phyloP scores from a whole-genome alignment of 805 yeast species.

The Hanseniaspora opuntiae region DNA sequence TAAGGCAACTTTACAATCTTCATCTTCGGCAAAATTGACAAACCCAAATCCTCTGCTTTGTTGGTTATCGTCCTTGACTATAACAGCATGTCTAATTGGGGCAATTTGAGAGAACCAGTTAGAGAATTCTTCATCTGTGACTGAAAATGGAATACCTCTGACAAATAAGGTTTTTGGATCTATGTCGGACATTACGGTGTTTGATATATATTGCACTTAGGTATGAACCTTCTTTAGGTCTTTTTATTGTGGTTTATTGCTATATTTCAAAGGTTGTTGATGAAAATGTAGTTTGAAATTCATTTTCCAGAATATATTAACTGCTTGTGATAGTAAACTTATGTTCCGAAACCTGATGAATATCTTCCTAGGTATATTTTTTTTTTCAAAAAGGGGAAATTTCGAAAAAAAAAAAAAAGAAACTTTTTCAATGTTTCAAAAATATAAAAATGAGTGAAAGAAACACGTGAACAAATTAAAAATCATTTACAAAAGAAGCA shows the following conservation, averaged over 20 bases:
- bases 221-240: not conserved
- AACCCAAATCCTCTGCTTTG: slow-evolving; percentile 90
- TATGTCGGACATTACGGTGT: slow-evolving; percentile 16
- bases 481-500: not conserved
- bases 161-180: slow-evolving; percentile 61
- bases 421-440: not conserved
- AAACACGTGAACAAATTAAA: not conserved
- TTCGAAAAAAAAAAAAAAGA: not conserved
- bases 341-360: not conserved
- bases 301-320: no score
- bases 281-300: no score
- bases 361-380: not conserved
- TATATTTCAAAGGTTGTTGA: not conserved
- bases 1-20: slow-evolving; percentile 69
- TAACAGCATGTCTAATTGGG: slow-evolving; percentile 89
- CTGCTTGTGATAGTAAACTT: no score
- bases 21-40: slow-evolving; percentile 74
- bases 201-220: not conserved
- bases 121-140: slow-evolving; percentile 67
- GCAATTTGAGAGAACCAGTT: slow-evolving; percentile 82
- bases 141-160: slow-evolving; percentile 67
- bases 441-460: no score
- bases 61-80: slow-evolving; percentile 65
- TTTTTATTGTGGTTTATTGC: not conserved
- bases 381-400: not conserved